Evolutionary conservation across 2,329 filamentous ascomycete species (phyloP).

Genomic region (Diplodia corticola): DNA sequence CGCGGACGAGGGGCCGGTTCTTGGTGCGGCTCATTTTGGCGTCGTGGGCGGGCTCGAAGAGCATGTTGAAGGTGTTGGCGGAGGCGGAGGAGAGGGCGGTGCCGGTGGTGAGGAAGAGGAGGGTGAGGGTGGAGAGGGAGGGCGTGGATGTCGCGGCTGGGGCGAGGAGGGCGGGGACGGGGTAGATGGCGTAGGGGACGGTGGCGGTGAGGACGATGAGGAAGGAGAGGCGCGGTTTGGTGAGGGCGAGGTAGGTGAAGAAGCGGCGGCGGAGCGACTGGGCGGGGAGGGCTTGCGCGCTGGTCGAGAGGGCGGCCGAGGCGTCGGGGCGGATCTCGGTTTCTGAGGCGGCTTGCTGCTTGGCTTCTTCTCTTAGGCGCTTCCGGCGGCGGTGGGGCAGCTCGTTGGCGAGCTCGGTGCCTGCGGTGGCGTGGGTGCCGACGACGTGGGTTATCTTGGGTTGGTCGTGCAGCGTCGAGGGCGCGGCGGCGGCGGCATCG

Average conservation of each 20-base stretch:
- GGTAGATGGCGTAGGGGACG: conserved; percentile 88
- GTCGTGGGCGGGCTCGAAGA: conserved; percentile 88
- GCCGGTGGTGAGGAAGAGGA: conserved; percentile 86
- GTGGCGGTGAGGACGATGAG: conserved; percentile 90
- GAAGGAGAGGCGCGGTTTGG: conserved; percentile 92
- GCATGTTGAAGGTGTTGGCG: conserved; percentile 95
- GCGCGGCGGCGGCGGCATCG: conserved; percentile 21
- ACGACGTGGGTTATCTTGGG: conserved; percentile 24
- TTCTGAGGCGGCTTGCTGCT: conserved; percentile 25
- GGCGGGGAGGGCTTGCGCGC: conserved; percentile 58
- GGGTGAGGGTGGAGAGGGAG: conserved; percentile 84
- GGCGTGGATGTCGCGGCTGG: conserved; percentile 68
- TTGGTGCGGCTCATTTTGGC: conserved; percentile 91
- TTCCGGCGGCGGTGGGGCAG: conserved; percentile 39
- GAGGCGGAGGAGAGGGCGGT: conserved; percentile 87
- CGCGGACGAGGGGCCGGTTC: conserved; percentile 83
- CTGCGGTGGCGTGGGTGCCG: conserved; percentile 25
- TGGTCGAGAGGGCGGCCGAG: conserved; percentile 59
- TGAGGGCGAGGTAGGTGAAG: conserved; percentile 82
- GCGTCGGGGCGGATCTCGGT: conserved; percentile 56
- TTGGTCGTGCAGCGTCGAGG: conserved; percentile 12
- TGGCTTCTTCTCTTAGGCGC: conserved; percentile 32
- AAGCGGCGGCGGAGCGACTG: conserved; percentile 64
- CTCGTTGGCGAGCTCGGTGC: conserved; percentile 27
- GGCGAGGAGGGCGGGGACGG: conserved; percentile 80